These are phyloP conservation scores for Hypericum perforatum DNA, from an alignment of 345 rosid genomes.

Conservation along the genomic window DNA sequence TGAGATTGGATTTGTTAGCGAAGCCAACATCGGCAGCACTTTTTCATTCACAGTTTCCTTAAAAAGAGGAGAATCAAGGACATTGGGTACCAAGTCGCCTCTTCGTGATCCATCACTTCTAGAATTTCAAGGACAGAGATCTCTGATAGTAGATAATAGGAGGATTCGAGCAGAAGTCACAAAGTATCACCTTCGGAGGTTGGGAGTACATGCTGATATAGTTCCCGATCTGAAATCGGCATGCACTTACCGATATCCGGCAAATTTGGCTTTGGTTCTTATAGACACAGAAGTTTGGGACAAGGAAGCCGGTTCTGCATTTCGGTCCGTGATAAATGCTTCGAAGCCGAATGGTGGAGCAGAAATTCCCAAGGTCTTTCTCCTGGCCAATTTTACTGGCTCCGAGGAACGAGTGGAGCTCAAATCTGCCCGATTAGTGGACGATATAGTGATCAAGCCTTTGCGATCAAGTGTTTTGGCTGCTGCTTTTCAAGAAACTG, in stretches of 20 bases:
- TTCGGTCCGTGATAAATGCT: slow-evolving; percentile 25
- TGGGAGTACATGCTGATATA: slow-evolving; percentile 47
- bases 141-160: slow-evolving; percentile 67
- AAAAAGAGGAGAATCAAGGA: slow-evolving; percentile 34
- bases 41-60: slow-evolving; percentile 76
- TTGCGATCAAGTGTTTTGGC: slow-evolving; percentile 55
- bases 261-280: slow-evolving; percentile 41
- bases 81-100: slow-evolving; percentile 33
- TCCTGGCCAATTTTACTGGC: slow-evolving; percentile 38
- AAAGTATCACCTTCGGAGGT: slow-evolving; percentile 56
- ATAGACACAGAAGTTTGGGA: slow-evolving; percentile 73
- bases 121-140: slow-evolving; percentile 52
- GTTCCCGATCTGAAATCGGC: slow-evolving; percentile 37
- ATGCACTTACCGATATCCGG: slow-evolving; percentile 20
- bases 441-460: slow-evolving; percentile 60
- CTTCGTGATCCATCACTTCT: slow-evolving; percentile 32
- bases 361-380: slow-evolving; percentile 40
- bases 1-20: slow-evolving; percentile 83
- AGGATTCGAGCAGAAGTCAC: slow-evolving; percentile 73
- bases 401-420: slow-evolving; percentile 37
- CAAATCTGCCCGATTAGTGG: slow-evolving; percentile 39
- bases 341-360: slow-evolving; percentile 15
- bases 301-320: slow-evolving; percentile 29
- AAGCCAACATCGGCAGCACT: slow-evolving; percentile 64
- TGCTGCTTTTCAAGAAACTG: slow-evolving; percentile 64